A percentile compares a stretch with the other conserved stretches of the same genome.
Evolutionary conservation across 306 rosid species (phyloP).

Genomic region (Prunus davidiana): DNA sequence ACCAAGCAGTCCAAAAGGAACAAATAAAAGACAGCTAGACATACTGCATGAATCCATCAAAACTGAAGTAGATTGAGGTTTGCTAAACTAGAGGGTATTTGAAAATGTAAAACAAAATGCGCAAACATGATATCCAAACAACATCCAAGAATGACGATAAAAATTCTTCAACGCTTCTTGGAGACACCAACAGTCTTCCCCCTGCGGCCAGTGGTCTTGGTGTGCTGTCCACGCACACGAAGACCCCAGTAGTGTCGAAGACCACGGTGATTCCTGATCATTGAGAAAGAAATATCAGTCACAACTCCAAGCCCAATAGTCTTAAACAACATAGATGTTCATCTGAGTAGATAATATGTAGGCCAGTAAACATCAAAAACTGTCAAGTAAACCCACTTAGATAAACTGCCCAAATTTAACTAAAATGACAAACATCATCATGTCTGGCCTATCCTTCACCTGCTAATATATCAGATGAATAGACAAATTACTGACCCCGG

Average conservation of each 20-base stretch:
- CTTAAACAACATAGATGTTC: background rate
- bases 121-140: constrained; percentile 11
- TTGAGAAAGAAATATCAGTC: background rate
- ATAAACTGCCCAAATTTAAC: background rate
- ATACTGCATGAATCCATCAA: constrained; percentile 22
- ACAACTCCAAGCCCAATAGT: background rate
- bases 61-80: constrained; percentile 16
- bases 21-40: constrained; percentile 5
- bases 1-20: background rate
- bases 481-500: background rate
- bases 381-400: background rate
- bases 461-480: background rate
- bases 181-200: constrained; percentile 99
- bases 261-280: constrained; percentile 96
- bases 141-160: background rate
- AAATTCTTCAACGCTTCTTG: constrained; percentile 68
- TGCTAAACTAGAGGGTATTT: constrained; percentile 18
- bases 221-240: constrained; percentile 99
- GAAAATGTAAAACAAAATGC: constrained; percentile 17
- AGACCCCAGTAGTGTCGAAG: constrained; percentile 99
- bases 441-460: background rate
- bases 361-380: background rate
- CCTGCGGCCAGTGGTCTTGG: constrained; percentile 96
- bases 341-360: background rate
- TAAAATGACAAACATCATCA: background rate